Conservation (phyloP, 441 rosid species). For the Iberis amara region DNA sequence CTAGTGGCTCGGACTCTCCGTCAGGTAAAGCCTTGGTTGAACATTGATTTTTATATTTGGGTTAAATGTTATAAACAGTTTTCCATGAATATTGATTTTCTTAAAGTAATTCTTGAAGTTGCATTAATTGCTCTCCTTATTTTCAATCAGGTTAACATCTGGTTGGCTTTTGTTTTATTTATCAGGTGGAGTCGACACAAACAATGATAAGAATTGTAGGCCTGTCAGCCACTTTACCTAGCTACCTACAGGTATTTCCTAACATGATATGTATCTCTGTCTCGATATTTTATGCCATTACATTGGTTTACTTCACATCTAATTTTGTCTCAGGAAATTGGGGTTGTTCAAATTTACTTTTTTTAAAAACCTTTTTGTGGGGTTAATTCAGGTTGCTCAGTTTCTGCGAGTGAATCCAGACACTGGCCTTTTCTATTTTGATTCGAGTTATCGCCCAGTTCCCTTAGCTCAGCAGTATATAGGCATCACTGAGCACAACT, state of each 20-base stretch:
- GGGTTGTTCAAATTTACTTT: slow-evolving; percentile 6
- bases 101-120: slow-evolving; percentile 14
- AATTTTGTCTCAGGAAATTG: slow-evolving; percentile 7
- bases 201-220: slow-evolving; percentile 98
- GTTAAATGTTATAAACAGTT: slow-evolving; percentile 14
- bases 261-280: slow-evolving; percentile 16
- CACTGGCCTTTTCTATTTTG: slow-evolving; percentile 90
- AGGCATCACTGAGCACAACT: slow-evolving; percentile 94
- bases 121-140: slow-evolving; percentile 7
- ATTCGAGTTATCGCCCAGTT: slow-evolving; percentile 97
- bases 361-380: slow-evolving; percentile 16
- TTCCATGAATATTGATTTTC: slow-evolving; percentile 16
- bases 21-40: slow-evolving; percentile 49
- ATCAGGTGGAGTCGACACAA: slow-evolving; percentile 96
- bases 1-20: slow-evolving; percentile 97
- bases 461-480: slow-evolving; percentile 98
- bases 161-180: slow-evolving; percentile 21
- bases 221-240: slow-evolving; percentile 96
- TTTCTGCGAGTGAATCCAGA: slow-evolving; percentile 91
- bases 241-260: slow-evolving; percentile 71
- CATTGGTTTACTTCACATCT: slow-evolving; percentile 15
- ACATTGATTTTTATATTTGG: slow-evolving; percentile 21
- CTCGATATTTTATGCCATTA: slow-evolving; percentile 23
- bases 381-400: slow-evolving; percentile 76
- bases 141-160: slow-evolving; percentile 19